phyloP scores from a whole-genome alignment of 495 filamentous ascomycete genomes.

The Saxophila tyrrhenica region DNA sequence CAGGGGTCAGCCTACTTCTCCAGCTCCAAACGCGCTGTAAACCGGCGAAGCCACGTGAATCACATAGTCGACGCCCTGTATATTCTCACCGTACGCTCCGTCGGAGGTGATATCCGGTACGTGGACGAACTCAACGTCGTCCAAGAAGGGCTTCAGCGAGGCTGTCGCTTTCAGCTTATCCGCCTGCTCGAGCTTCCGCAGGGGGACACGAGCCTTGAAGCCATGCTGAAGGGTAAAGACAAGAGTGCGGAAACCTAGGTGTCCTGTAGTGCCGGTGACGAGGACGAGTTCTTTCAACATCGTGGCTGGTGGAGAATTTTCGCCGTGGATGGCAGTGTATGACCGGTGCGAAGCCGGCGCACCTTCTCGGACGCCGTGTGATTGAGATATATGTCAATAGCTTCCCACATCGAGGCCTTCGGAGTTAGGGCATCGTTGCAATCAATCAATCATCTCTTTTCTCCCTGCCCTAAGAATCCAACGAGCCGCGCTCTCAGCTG shows the following conservation, averaged over 20 bases:
- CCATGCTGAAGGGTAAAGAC: conserved; percentile 12
- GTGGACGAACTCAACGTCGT: conserved; percentile 22
- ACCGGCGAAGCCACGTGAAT: conserved; percentile 34
- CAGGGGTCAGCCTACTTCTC: not conserved
- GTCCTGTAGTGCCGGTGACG: conserved; percentile 19
- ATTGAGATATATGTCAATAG: too few species aligned
- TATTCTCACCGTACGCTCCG: conserved; percentile 29
- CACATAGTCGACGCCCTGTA: conserved; percentile 30
- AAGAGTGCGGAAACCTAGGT: conserved; percentile 15
- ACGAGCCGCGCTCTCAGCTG: too few species aligned
- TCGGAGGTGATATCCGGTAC: conserved; percentile 31
- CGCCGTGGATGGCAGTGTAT: too few species aligned
- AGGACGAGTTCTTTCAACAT: conserved; percentile 7
- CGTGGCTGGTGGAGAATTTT: not conserved
- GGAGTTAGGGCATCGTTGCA: too few species aligned
- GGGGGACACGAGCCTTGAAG: conserved; percentile 10
- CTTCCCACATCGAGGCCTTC: too few species aligned
- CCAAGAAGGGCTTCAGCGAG: conserved; percentile 1
- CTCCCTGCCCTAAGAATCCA: too few species aligned
- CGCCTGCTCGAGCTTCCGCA: conserved; percentile 6
- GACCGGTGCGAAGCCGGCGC: too few species aligned
- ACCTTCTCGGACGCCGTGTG: too few species aligned
- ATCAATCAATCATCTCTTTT: too few species aligned
- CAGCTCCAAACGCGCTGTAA: not conserved
- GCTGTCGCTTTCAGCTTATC: conserved; percentile 2